Conservation (phyloP, 305 asterid genomes). For the Solanum aculeatissimum region DNA sequence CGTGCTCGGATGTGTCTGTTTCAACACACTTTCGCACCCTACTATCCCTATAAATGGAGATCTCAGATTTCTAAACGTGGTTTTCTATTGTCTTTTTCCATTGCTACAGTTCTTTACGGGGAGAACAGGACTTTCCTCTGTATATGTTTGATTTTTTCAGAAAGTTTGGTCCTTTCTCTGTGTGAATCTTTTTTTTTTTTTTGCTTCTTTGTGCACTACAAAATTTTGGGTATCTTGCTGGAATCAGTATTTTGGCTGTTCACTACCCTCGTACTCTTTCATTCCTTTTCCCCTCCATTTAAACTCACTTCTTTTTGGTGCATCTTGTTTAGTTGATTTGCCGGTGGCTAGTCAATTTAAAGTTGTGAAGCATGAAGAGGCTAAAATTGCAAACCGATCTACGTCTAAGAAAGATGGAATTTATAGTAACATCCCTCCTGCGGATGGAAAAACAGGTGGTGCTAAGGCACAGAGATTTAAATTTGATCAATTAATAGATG, state of each 20-base stretch:
- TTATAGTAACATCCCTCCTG: not conserved
- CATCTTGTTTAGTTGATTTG: slow-evolving; percentile 13
- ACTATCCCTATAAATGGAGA: too few relatives aligned
- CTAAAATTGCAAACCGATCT: slow-evolving; percentile 11
- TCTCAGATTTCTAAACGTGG: too few relatives aligned
- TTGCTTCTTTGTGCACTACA: not conserved
- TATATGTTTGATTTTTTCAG: not conserved
- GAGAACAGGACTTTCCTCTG: not conserved
- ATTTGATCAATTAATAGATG: slow-evolving; percentile 28
- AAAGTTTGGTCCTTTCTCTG: not conserved
- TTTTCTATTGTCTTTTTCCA: too few relatives aligned
- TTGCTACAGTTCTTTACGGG: too few relatives aligned
- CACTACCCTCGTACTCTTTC: not conserved
- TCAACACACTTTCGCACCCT: too few relatives aligned
- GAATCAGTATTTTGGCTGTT: not conserved
- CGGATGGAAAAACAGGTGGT: slow-evolving; percentile 9
- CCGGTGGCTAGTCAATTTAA: slow-evolving; percentile 6
- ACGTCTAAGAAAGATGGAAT: slow-evolving; percentile 7
- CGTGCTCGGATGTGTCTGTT: too few relatives aligned
- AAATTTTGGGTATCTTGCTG: not conserved
- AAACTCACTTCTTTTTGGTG: not conserved
- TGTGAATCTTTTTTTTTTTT: not conserved
- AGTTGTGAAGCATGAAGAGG: slow-evolving; percentile 24
- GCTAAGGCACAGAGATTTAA: slow-evolving; percentile 25
- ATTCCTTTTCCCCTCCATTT: not conserved